Conservation (phyloP, 768 basidiomycete species). For the Rhodotorula taiwanensis region DNA sequence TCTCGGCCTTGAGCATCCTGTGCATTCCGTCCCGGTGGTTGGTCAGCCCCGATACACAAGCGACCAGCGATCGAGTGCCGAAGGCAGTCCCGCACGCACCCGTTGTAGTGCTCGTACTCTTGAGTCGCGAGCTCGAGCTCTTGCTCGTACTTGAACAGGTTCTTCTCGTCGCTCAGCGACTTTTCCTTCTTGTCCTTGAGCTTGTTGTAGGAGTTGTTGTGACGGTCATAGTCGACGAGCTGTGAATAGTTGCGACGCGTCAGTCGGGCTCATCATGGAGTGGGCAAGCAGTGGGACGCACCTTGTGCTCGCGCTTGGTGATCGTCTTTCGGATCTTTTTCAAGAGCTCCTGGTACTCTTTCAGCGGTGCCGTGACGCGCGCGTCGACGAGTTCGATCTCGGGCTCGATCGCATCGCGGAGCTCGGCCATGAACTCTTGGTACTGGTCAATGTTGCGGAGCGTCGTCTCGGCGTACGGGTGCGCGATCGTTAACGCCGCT, state of each 20-base stretch:
- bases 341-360: constrained; percentile 77
- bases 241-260: constrained; percentile 39
- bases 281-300: constrained; percentile 41
- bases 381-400: constrained; percentile 92
- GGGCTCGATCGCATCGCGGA: constrained; percentile 68
- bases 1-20: constrained; percentile 77
- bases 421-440: constrained; percentile 69
- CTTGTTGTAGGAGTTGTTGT: constrained; percentile 91
- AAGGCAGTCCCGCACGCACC: constrained; percentile 15
- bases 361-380: constrained; percentile 73
- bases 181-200: constrained; percentile 75
- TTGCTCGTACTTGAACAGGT: constrained; percentile 47
- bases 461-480: constrained; percentile 70
- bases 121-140: constrained; percentile 48
- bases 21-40: neutral
- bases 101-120: constrained; percentile 50
- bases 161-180: constrained; percentile 60
- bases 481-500: constrained; percentile 42
- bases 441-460: constrained; percentile 69
- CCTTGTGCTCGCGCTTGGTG: constrained; percentile 95
- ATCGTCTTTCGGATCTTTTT: constrained; percentile 89
- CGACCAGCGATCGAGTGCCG: constrained; percentile 80
- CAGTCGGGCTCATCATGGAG: too few relatives aligned
- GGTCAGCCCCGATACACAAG: neutral
- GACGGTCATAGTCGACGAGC: constrained; percentile 90